These are phyloP conservation scores for Tylopilus sp. DNA, from an alignment of 1,284 basidiomycete species.

Conservation along the genomic window DNA sequence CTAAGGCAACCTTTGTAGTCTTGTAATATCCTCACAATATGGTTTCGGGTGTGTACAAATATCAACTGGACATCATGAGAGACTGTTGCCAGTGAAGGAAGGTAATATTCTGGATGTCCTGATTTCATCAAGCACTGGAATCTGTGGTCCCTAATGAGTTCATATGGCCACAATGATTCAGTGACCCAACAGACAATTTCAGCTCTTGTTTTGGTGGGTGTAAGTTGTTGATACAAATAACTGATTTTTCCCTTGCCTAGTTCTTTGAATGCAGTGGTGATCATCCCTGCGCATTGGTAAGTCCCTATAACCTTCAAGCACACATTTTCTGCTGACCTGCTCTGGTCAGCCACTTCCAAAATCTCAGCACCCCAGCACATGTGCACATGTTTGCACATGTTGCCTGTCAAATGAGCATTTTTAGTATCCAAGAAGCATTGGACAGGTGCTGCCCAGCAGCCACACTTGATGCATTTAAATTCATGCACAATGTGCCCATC, in stretches of 20 bases:
- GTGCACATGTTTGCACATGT: conserved; percentile 3
- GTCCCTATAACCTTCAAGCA: neutral
- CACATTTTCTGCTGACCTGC: neutral
- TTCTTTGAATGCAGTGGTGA: neutral
- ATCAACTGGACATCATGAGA: too few species aligned
- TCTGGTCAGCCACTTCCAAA: neutral
- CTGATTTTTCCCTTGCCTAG: neutral
- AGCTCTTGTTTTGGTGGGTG: neutral
- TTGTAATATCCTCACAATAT: too few species aligned
- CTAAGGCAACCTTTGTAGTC: too few species aligned
- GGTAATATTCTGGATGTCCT: too few species aligned
- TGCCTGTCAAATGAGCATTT: neutral
- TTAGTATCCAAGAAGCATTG: neutral
- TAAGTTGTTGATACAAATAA: conserved; percentile 14
- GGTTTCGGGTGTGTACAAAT: too few species aligned
- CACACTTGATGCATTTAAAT: neutral
- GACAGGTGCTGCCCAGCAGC: neutral
- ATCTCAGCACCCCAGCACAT: conserved; percentile 1
- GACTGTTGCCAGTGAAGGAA: too few species aligned
- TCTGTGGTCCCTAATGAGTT: too few species aligned
- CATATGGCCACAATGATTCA: too few species aligned
- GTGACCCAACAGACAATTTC: too few species aligned
- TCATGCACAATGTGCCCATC: neutral
- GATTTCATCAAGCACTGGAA: too few species aligned
- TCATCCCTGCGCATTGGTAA: neutral